Base-by-base conservation (phyloP, 2,329 filamentous ascomycete genomes). In the Boeremia exigua region DNA sequence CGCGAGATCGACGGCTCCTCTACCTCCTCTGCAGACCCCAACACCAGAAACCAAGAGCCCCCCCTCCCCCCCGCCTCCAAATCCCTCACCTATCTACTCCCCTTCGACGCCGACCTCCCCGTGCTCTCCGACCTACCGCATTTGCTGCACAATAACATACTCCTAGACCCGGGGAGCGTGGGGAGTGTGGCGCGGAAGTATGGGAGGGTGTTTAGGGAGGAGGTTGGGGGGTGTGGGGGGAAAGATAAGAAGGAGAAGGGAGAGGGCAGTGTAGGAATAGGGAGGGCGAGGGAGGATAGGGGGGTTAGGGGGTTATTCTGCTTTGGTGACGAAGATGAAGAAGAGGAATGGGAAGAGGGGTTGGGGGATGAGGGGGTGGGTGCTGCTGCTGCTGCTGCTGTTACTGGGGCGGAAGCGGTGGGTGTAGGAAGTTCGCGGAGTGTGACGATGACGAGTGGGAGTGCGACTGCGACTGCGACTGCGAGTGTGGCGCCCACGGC, bases 191-290 rank as follows among this genome's bases (percentile, higher is more conserved):
- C 86, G 2, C 58, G 72, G 0, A 76, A 81, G 6, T 92, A 88
- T 66, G 78, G 83, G 4, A 67, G 75, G 0, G 67, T 78, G 12
- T 94, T 95, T 68, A 83, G 86, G 38, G 74, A 76, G 47, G 78
- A 84, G 3, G 82, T 91, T 12, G 92, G 92, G n/a, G 84, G 84
- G 0, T 96, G 92, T 66, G 71, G 72, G 23, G 72, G 76, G 8
- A 69, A 69, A 25, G 70, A 66, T 52, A 68, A 67, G 5, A 71
- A 67, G 5, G 71, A 67, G 62, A 66, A 73, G 63, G 66, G 70
- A 46, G 38, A 10, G 25, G n/a, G n/a, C n/a, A 17, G 15, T 12
- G 32, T n/a, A n/a, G 8, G 32, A n/a, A 6, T 10, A n/a, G 8
- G 34, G 15, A 4, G 15, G n/a, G 15, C 9, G 17, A n/a, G 34